phyloP scores from a whole-genome alignment of 1,139 yeast genomes.

The Dujonia santamariae region DNA sequence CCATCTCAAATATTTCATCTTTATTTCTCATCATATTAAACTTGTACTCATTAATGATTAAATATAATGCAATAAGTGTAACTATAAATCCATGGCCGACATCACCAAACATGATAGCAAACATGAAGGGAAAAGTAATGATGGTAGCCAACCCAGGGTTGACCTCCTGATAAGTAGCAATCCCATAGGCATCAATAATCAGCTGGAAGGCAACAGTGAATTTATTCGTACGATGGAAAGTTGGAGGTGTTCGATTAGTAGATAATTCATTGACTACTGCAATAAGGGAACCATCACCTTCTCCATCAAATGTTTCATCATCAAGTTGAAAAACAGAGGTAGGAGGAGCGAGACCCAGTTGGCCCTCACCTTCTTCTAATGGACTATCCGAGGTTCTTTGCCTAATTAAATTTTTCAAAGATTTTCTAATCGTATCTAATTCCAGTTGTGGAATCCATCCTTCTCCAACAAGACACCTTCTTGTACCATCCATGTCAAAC shows the following conservation, averaged over 20 bases:
- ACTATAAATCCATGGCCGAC: slow-evolving; percentile 91
- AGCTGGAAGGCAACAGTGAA: slow-evolving; percentile 89
- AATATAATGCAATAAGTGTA: slow-evolving; percentile 62
- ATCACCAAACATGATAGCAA: slow-evolving; percentile 99
- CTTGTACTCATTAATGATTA: slow-evolving; percentile 67
- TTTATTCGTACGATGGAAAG: slow-evolving; percentile 87
- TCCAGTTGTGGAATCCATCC: slow-evolving; percentile 80
- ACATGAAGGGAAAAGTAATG: slow-evolving; percentile 97
- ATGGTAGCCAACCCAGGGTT: slow-evolving; percentile 95
- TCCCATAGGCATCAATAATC: slow-evolving; percentile 93
- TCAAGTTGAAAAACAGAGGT: slow-evolving; percentile 8
- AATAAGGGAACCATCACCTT: slow-evolving; percentile 30
- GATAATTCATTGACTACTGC: slow-evolving; percentile 74
- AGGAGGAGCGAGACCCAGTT: not conserved
- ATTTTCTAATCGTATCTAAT: slow-evolving; percentile 20
- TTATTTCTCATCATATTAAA: slow-evolving; percentile 65
- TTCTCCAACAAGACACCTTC: slow-evolving; percentile 92
- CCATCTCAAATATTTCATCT: slow-evolving; percentile 97
- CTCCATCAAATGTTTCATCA: slow-evolving; percentile 17
- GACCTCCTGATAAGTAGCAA: slow-evolving; percentile 91
- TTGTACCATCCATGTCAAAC: slow-evolving; percentile 79
- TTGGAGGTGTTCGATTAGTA: slow-evolving; percentile 88
- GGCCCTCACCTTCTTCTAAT: not conserved
- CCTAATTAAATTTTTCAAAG: slow-evolving; percentile 25
- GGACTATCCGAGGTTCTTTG: slow-evolving; percentile 16